Evolutionary conservation across 352 stramenopile genomes (phyloP).

Genomic region (Phytophthora boehmeriae): DNA sequence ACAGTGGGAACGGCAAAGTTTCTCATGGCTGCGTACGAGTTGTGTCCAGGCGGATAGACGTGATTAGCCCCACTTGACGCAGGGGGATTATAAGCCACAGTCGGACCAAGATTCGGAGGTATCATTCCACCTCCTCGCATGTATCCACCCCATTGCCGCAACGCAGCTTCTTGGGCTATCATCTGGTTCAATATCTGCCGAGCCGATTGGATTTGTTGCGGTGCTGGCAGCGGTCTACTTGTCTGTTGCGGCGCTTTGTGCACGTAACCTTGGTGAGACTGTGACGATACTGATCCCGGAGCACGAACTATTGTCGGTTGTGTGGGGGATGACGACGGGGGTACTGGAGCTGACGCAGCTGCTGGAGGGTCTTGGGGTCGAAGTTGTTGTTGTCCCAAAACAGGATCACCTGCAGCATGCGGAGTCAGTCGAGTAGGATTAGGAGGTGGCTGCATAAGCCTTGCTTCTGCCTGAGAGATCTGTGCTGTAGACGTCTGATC

Average conservation of each 20-base stretch:
- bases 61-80: background rate
- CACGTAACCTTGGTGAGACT: too few relatives aligned
- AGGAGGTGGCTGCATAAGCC: background rate
- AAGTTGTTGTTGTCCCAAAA: background rate
- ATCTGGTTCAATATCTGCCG: conserved; percentile 17
- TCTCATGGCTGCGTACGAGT: conserved; percentile 18
- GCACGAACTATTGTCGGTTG: background rate
- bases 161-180: conserved; percentile 20
- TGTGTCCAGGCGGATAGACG: background rate
- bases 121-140: background rate
- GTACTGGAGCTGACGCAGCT: background rate
- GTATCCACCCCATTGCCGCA: conserved; percentile 23
- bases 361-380: background rate
- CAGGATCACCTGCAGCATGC: background rate
- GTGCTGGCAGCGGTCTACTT: background rate
- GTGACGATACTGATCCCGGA: too few relatives aligned
- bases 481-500: background rate
- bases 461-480: background rate
- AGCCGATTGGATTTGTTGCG: background rate
- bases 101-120: background rate
- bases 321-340: background rate
- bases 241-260: background rate
- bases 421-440: background rate
- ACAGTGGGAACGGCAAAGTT: background rate
- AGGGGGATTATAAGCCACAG: background rate